A percentile compares a stretch with the other conserved stretches of the same genome.
phyloP scores from a whole-genome alignment of 768 basidiomycete species.

The Tulasnella sp. region DNA sequence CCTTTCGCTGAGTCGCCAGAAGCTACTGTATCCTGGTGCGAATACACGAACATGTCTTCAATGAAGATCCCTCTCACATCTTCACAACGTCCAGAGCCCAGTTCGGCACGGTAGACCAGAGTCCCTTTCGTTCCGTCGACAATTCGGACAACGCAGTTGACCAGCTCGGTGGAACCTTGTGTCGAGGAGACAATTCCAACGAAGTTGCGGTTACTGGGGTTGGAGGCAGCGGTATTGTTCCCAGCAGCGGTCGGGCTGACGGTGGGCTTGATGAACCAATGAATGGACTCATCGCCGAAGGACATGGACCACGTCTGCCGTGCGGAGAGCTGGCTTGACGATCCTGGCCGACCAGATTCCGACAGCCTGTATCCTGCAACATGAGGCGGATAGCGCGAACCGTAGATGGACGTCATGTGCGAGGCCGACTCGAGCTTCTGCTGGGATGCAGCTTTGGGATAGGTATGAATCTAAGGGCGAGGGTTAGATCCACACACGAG shows the following conservation, averaged over 20 bases:
- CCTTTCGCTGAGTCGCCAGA: neutral
- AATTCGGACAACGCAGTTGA: no score
- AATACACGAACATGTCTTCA: no score
- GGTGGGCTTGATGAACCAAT: neutral
- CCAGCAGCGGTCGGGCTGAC: no score
- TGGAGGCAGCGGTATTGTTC: no score
- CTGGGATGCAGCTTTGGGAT: neutral
- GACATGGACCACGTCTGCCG: neutral
- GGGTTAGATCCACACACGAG: neutral
- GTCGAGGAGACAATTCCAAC: no score
- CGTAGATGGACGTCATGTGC: conserved; percentile 1
- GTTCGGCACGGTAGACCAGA: neutral
- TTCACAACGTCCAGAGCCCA: neutral
- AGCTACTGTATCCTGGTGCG: neutral
- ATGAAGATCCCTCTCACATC: neutral
- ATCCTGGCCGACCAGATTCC: neutral
- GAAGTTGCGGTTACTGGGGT: no score
- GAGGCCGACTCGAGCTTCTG: neutral
- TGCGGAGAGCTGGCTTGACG: neutral
- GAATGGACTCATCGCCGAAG: neutral
- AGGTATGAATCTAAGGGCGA: conserved; percentile 22
- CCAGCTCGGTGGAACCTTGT: no score
- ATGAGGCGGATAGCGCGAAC: conserved; percentile 6
- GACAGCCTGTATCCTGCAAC: neutral
- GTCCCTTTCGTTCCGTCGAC: no score